Base-by-base conservation (phyloP, 208 protist species). In the Leishmania guyanensis region DNA sequence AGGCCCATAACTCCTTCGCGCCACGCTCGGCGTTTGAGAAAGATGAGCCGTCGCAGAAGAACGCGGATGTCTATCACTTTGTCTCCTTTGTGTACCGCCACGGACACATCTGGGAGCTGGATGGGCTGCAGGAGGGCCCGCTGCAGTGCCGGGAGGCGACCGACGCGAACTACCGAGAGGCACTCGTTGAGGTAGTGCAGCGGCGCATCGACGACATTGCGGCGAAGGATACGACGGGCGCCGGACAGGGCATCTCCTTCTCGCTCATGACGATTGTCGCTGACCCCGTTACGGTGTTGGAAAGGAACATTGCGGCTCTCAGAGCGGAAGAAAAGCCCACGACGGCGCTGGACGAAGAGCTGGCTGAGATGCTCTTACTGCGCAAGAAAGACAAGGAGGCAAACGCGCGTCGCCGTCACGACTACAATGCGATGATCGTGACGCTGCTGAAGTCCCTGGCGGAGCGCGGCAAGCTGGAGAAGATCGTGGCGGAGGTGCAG, bases 381-480 rank as follows among this genome's bases (percentile, higher is more conserved):
- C 86, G 88, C 2, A 80, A 89, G 79, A 82, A 91, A 62, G 95
- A 94, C 75, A 80, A 83, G 62, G 77, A 86, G 22, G 99, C 99
- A 77, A 99, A 99, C 84, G 77, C 90, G n/a, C 91, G 98, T 39
- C 91, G 99, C 50, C 98, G 98, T 62, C 98, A 99, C 86, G 99
- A 99, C 88, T 99, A 99, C 90, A 93, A 98, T 20, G 98, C 99
- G 16, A 98, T 99, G 88, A 88, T 99, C 62, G 88, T 99, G 6
- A 92, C 96, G 77, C 83, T 99, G 51, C 85, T 99, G 17, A 95
- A 98, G 75, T 79, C 98, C 12, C 85, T 99, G 36, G 97, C 98
- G 29, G 91, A 99, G 87, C 98, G 96, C 77, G 97, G 95, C 2
- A 84, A 96, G 81, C 85, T 99, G 33, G 62, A 90, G 43, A 86